Conservation (phyloP, 1,139 yeast genomes). For the Debaryomycetaceae sp. region DNA sequence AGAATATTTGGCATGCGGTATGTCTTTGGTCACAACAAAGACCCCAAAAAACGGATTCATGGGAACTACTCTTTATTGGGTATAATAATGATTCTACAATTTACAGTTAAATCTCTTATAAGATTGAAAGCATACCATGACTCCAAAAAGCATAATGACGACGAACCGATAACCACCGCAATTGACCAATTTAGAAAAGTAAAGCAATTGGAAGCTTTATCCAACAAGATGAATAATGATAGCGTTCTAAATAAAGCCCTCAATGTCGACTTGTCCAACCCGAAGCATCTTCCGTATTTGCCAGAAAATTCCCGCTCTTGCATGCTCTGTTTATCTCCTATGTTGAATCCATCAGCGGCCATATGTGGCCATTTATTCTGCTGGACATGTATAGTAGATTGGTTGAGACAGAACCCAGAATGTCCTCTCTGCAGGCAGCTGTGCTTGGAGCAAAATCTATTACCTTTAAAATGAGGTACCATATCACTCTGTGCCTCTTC, state of each 20-base stretch:
- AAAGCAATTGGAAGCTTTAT: conserved; percentile 17
- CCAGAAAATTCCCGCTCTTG: conserved; percentile 72
- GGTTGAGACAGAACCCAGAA: conserved; percentile 86
- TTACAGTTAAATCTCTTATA: conserved; percentile 44
- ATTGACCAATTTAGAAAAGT: conserved; percentile 12
- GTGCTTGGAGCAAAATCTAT: conserved; percentile 68
- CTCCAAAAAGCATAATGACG: conserved; percentile 11
- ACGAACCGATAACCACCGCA: conserved; percentile 9
- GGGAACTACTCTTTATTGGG: conserved; percentile 83
- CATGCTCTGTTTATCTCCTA: conserved; percentile 75
- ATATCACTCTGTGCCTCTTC: no score
- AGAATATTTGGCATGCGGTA: conserved; percentile 78
- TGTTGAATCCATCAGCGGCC: conserved; percentile 82
- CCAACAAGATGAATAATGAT: conserved; percentile 12
- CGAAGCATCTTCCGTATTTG: conserved; percentile 58
- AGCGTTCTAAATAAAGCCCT: conserved; percentile 7
- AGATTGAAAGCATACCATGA: conserved; percentile 29
- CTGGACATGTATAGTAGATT: conserved; percentile 86
- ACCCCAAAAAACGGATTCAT: conserved; percentile 35
- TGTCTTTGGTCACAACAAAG: conserved; percentile 63
- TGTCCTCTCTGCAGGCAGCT: conserved; percentile 89
- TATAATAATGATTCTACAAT: conserved; percentile 59
- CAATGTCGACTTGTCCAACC: conserved; percentile 55
- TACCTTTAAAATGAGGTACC: conserved; percentile 64
- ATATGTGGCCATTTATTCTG: conserved; percentile 93